Evolutionary conservation across 495 filamentous ascomycete genomes (phyloP).

Genomic region (Neurospora sp.): DNA sequence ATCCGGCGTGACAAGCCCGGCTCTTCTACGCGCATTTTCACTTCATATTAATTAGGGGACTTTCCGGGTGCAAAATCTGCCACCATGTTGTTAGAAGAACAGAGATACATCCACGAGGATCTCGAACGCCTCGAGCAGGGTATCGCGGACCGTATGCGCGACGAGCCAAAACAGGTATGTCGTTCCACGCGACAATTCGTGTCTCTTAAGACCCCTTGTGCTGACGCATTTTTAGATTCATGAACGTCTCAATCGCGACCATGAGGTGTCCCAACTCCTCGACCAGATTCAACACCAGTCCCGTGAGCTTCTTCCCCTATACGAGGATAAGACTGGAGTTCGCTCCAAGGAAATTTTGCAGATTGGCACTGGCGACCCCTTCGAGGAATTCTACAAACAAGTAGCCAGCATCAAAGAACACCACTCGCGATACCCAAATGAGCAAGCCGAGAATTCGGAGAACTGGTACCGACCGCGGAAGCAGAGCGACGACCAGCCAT

Average conservation of each 20-base stretch:
- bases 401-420: slow-evolving; percentile 71
- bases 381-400: slow-evolving; percentile 87
- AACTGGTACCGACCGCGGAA: slow-evolving; percentile 70
- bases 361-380: slow-evolving; percentile 78
- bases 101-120: slow-evolving; percentile 89
- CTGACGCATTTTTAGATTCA: slow-evolving; percentile 55
- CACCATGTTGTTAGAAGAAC: slow-evolving; percentile 80
- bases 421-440: slow-evolving; percentile 84
- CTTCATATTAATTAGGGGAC: background rate
- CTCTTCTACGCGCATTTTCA: background rate
- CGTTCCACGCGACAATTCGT: background rate
- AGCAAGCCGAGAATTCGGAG: slow-evolving; percentile 91
- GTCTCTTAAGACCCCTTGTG: background rate
- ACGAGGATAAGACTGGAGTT: slow-evolving; percentile 64
- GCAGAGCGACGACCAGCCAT: slow-evolving; percentile 49
- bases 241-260: slow-evolving; percentile 75
- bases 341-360: slow-evolving; percentile 71
- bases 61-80: background rate
- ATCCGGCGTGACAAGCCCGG: background rate
- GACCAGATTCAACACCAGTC: slow-evolving; percentile 80
- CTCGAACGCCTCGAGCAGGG: slow-evolving; percentile 90
- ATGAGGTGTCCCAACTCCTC: slow-evolving; percentile 82
- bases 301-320: slow-evolving; percentile 67
- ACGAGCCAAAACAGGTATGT: slow-evolving; percentile 81
- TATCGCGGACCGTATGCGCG: slow-evolving; percentile 75